Evolutionary conservation across 2,329 filamentous ascomycete species (phyloP).

Genomic region (Colletotrichum sp.): DNA sequence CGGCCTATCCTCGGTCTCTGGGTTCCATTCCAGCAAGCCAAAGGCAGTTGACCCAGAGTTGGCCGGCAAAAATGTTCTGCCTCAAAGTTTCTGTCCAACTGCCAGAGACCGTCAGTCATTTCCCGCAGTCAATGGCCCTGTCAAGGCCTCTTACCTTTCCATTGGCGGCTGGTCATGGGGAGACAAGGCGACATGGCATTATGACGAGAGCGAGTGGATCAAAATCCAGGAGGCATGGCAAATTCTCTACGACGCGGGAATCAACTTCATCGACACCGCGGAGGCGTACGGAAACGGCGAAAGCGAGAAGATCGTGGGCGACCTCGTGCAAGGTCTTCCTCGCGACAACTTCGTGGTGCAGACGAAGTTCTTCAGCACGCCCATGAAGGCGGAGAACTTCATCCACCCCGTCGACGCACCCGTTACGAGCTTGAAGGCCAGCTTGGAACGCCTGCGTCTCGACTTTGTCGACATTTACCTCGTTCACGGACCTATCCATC

Average conservation of each 20-base stretch:
- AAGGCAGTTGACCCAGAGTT: neutral
- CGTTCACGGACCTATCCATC: neutral
- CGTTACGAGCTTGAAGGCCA: neutral
- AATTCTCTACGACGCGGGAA: neutral
- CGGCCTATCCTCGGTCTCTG: neutral
- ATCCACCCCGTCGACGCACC: neutral
- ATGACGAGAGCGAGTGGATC: neutral
- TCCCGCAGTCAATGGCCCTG: neutral
- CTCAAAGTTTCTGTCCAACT: neutral
- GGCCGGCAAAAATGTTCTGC: neutral
- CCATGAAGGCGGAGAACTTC: neutral
- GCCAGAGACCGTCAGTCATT: neutral
- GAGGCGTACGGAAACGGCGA: neutral
- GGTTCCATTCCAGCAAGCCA: neutral
- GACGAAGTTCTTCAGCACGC: neutral
- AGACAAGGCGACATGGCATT: neutral
- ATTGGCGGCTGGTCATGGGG: neutral
- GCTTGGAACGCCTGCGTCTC: neutral
- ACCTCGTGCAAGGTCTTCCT: neutral
- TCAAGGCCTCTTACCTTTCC: neutral
- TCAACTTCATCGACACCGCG: neutral
- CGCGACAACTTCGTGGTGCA: neutral
- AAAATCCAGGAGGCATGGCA: neutral
- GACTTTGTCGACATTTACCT: neutral
- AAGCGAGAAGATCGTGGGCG: neutral